These are phyloP conservation scores for Thalassiosira profunda DNA, from an alignment of 108 stramenopile genomes.

Conservation along the genomic window DNA sequence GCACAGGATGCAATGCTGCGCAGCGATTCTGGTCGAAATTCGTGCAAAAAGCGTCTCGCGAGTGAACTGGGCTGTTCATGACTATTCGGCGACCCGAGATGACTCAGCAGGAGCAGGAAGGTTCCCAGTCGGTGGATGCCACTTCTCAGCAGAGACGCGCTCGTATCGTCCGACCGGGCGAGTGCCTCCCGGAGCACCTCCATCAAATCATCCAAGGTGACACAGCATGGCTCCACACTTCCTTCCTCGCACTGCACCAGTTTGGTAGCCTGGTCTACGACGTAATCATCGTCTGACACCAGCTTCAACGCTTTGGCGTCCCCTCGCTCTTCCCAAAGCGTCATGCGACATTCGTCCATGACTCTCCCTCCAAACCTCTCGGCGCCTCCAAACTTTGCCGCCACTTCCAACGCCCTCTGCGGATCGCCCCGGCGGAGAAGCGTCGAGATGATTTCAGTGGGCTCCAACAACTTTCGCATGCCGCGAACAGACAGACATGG, in stretches of 20 bases:
- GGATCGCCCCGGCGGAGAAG: slow-evolving; percentile 41
- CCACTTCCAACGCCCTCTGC: slow-evolving; percentile 31
- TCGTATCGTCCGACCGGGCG: slow-evolving; percentile 12
- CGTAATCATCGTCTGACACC: slow-evolving; percentile 43
- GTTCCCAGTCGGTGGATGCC: slow-evolving; percentile 50
- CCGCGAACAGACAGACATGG: slow-evolving; percentile 14
- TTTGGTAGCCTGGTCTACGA: slow-evolving; percentile 26
- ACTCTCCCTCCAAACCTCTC: slow-evolving; percentile 24
- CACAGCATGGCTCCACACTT: no score
- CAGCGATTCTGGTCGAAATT: slow-evolving; percentile 42
- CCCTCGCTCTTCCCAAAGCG: slow-evolving; percentile 38
- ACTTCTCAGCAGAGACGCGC: slow-evolving; percentile 25
- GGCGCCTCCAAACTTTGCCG: slow-evolving; percentile 34
- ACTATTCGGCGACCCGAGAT: slow-evolving; percentile 19
- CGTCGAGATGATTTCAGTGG: slow-evolving; percentile 26
- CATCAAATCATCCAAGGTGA: slow-evolving; percentile 14
- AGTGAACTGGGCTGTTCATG: slow-evolving; percentile 1
- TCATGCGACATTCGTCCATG: slow-evolving; percentile 47
- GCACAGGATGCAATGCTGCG: slow-evolving; percentile 43
- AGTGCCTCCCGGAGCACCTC: slow-evolving; percentile 40
- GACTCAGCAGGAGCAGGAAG: slow-evolving; percentile 50
- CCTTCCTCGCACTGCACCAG: slow-evolving; percentile 5
- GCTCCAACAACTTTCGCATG: slow-evolving; percentile 33
- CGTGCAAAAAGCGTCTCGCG: slow-evolving; percentile 39
- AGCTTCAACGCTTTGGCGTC: slow-evolving; percentile 30